These are phyloP conservation scores for Rhizopogon roseolus DNA, from an alignment of 768 basidiomycete species.

Conservation along the genomic window DNA sequence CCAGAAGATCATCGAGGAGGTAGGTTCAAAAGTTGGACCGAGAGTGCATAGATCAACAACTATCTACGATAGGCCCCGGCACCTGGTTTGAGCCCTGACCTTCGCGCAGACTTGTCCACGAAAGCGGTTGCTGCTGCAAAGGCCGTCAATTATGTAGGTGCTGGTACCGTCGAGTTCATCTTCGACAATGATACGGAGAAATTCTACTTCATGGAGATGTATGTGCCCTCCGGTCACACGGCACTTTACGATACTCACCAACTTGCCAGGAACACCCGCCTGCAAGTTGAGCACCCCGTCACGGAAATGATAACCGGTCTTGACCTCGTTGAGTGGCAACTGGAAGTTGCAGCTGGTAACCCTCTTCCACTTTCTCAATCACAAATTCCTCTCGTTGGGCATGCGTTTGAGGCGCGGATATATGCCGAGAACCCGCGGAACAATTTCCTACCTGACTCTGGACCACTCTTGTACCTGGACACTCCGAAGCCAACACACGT, in stretches of 20 bases:
- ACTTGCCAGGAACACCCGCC: slow-evolving; percentile 64
- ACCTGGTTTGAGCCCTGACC: slow-evolving; percentile 75
- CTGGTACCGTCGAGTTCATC: slow-evolving; percentile 95
- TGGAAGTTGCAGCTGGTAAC: slow-evolving; percentile 90
- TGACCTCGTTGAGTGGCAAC: slow-evolving; percentile 94
- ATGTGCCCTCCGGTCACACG: slow-evolving; percentile 16
- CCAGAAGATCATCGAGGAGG: slow-evolving; percentile 95
- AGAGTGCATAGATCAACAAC: not conserved
- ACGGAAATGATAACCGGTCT: slow-evolving; percentile 94
- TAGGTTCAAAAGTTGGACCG: slow-evolving; percentile 15
- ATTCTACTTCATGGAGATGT: slow-evolving; percentile 98
- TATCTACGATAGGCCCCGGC: slow-evolving; percentile 67
- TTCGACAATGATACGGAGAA: slow-evolving; percentile 85
- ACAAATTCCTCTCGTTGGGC: slow-evolving; percentile 81
- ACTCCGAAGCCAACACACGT: slow-evolving; percentile 70
- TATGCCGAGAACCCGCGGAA: slow-evolving; percentile 95
- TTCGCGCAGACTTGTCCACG: slow-evolving; percentile 74
- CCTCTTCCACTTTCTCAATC: slow-evolving; percentile 73
- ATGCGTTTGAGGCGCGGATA: slow-evolving; percentile 92
- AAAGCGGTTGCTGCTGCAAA: slow-evolving; percentile 92
- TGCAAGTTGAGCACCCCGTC: slow-evolving; percentile 90
- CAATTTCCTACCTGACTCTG: slow-evolving; percentile 90
- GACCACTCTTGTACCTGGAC: slow-evolving; percentile 72
- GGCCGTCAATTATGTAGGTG: slow-evolving; percentile 88
- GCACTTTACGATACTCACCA: not conserved